A percentile compares a stretch with the other conserved stretches of the same genome.
Conservation (phyloP, 306 rosid species). For the Vigna mungo region DNA sequence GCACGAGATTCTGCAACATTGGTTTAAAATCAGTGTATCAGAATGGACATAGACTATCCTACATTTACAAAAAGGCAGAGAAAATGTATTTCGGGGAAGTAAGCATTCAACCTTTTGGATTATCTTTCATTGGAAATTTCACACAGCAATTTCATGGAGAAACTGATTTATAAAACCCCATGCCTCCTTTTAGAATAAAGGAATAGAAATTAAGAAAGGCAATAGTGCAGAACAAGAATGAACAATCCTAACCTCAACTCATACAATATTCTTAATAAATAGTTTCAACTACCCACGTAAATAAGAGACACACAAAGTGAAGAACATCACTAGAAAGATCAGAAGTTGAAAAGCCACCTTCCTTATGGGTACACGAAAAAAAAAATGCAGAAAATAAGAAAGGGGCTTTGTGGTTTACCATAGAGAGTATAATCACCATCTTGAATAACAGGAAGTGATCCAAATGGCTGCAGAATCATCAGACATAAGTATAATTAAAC, state of each 20-base stretch:
- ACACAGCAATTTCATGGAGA: neutral
- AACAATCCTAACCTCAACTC: neutral
- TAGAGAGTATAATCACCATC: conserved; percentile 62
- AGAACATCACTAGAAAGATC: conserved; percentile 4
- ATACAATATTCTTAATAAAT: neutral
- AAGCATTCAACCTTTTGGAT: neutral
- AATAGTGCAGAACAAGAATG: neutral
- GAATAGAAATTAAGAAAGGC: neutral
- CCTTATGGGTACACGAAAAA: neutral
- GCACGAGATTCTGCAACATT: conserved; percentile 57
- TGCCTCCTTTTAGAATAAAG: neutral
- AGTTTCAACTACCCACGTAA: neutral
- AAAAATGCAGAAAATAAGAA: neutral
- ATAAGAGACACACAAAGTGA: neutral
- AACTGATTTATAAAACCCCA: neutral
- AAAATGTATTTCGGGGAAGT: neutral
- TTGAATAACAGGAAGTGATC: conserved; percentile 59
- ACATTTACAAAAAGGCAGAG: neutral
- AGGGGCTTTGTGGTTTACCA: conserved; percentile 42
- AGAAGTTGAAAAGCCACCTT: neutral
- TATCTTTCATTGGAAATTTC: neutral
- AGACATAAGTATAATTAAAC: neutral
- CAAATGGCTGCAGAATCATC: conserved; percentile 54
- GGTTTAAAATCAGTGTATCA: neutral
- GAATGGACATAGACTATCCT: neutral